Conservation (phyloP, 2,329 filamentous ascomycete species). For the Graphium sp. region DNA sequence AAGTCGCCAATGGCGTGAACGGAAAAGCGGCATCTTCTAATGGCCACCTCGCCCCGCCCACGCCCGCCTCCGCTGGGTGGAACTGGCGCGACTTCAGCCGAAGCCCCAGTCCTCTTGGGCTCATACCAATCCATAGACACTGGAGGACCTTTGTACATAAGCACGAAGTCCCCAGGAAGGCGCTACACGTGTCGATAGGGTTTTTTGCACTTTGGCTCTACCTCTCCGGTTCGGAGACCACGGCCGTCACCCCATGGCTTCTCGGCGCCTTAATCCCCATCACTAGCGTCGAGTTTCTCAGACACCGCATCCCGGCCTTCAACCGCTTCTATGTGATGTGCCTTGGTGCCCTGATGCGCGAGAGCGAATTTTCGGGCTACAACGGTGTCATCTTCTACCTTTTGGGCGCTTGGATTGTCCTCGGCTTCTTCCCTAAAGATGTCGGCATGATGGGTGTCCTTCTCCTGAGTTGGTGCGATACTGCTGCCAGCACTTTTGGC, state of each 20-base stretch:
- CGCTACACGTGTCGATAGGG: slow-evolving; percentile 88
- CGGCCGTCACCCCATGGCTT: slow-evolving; percentile 67
- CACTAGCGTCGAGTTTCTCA: slow-evolving; percentile 61
- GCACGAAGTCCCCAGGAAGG: slow-evolving; percentile 90
- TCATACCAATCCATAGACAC: slow-evolving; percentile 88
- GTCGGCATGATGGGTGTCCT: slow-evolving; percentile 78
- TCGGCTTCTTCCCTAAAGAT: slow-evolving; percentile 84
- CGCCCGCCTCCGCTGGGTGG: slow-evolving; percentile 44
- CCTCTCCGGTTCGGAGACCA: slow-evolving; percentile 57
- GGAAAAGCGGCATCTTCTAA: slow-evolving; percentile 21
- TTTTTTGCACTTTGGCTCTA: slow-evolving; percentile 87
- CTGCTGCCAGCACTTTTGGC: slow-evolving; percentile 87
- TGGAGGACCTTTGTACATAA: slow-evolving; percentile 89
- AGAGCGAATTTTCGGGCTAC: slow-evolving; percentile 85
- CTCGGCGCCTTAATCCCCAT: slow-evolving; percentile 73
- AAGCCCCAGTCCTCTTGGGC: slow-evolving; percentile 78
- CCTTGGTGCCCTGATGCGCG: slow-evolving; percentile 86
- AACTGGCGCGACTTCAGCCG: slow-evolving; percentile 80
- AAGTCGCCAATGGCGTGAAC: slow-evolving; percentile 15
- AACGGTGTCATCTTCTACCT: slow-evolving; percentile 98
- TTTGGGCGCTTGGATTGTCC: slow-evolving; percentile 71
- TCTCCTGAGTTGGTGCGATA: slow-evolving; percentile 94
- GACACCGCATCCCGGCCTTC: slow-evolving; percentile 65
- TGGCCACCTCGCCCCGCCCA: slow-evolving; percentile 55
- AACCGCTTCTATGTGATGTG: slow-evolving; percentile 76